These are phyloP conservation scores for Aureobasidium subglaciale DNA, from an alignment of 2,329 filamentous ascomycete genomes.

Conservation along the genomic window DNA sequence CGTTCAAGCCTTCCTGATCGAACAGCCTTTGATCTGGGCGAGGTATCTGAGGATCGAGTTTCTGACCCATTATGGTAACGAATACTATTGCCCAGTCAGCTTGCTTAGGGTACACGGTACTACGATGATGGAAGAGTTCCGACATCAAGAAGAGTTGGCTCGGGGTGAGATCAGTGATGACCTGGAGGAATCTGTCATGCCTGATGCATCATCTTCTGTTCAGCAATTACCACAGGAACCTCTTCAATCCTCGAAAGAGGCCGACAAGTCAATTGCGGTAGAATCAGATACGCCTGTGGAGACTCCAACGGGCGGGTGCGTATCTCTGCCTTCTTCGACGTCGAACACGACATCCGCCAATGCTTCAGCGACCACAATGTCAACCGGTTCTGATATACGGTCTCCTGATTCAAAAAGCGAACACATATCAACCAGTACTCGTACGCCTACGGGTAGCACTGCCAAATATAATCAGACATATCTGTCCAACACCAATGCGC, in stretches of 20 bases:
- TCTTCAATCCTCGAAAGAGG: conserved; percentile 9
- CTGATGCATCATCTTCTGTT: conserved; percentile 5
- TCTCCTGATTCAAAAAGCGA: background rate
- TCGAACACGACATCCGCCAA: background rate
- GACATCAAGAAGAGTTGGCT: conserved; percentile 69
- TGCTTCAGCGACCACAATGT: background rate
- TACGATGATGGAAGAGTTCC: conserved; percentile 89
- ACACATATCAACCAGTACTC: background rate
- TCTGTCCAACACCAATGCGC: conserved; percentile 15
- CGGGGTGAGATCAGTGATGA: conserved; percentile 55
- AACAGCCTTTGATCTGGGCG: conserved; percentile 92
- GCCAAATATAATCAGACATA: background rate
- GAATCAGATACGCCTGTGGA: background rate
- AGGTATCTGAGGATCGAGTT: conserved; percentile 90
- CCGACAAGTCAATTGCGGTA: conserved; percentile 14
- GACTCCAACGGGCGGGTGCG: background rate
- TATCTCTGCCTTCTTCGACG: background rate
- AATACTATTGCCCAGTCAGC: conserved; percentile 93
- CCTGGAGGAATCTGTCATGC: conserved; percentile 41
- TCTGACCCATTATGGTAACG: conserved; percentile 86
- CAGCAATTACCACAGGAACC: conserved; percentile 12
- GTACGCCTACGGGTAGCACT: background rate
- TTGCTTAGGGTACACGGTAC: conserved; percentile 86
- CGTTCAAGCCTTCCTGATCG: conserved; percentile 88
- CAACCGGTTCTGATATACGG: background rate